Conservation (phyloP, 345 rosid genomes). For the Hibiscus tridactylites region DNA sequence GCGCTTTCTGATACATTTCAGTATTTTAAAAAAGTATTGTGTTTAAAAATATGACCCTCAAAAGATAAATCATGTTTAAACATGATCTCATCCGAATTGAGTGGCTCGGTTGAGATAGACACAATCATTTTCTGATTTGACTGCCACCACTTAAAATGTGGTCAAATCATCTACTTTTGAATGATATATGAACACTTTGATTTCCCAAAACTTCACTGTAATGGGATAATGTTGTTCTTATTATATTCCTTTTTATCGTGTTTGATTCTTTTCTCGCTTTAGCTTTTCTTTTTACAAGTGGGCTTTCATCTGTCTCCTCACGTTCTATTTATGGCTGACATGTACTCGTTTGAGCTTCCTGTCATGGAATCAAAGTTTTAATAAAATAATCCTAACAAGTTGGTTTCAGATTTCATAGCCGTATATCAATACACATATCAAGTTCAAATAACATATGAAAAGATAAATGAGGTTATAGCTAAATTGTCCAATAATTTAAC, state of each 20-base stretch:
- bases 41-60: too few species aligned
- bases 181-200: not conserved
- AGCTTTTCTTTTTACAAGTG: constrained; percentile 11
- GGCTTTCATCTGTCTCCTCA: constrained; percentile 8
- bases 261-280: constrained; percentile 16
- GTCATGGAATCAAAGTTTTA: constrained; percentile 1
- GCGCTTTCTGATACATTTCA: not conserved
- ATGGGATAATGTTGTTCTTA: not conserved
- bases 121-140: not conserved
- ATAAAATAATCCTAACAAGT: not conserved
- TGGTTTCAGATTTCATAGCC: not conserved
- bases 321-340: constrained; percentile 9
- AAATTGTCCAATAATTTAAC: too few species aligned
- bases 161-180: constrained; percentile 8
- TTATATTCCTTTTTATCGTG: not conserved
- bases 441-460: too few species aligned
- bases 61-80: too few species aligned
- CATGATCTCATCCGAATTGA: too few species aligned
- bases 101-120: too few species aligned
- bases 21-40: not conserved
- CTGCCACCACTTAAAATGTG: not conserved
- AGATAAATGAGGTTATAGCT: too few species aligned
- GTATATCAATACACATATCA: too few species aligned
- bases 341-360: constrained; percentile 5
- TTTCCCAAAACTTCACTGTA: not conserved